phyloP scores from a whole-genome alignment of 805 yeast genomes.

The Starmerella potacharoeniae region DNA sequence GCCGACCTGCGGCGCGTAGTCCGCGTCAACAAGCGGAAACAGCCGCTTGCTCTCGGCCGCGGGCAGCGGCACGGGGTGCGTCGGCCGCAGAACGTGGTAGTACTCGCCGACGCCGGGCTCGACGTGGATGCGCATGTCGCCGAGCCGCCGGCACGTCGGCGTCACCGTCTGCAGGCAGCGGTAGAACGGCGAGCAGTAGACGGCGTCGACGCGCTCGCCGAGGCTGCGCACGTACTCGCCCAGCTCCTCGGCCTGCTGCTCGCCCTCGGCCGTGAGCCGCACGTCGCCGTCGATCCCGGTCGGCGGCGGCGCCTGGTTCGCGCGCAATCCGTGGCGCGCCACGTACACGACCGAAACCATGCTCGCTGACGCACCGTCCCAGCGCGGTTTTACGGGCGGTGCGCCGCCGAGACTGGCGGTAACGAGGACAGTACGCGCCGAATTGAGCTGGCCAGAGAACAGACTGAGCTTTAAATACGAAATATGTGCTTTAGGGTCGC shows the following conservation, averaged over 20 bases:
- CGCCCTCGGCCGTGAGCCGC: conserved; percentile 77
- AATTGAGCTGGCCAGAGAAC: too few relatives aligned
- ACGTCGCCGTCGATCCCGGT: conserved; percentile 90
- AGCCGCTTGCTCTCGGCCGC: conserved; percentile 33
- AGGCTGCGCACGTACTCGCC: conserved; percentile 41
- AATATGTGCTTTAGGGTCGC: too few relatives aligned
- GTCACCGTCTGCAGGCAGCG: conserved; percentile 74
- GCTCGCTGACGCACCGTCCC: background rate
- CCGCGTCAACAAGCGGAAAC: conserved; percentile 39
- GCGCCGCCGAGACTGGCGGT: too few relatives aligned
- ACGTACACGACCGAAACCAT: conserved; percentile 18
- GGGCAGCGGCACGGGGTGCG: conserved; percentile 41
- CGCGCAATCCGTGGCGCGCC: conserved; percentile 64
- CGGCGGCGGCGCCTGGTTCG: conserved; percentile 57
- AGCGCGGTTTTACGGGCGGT: background rate
- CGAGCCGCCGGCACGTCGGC: conserved; percentile 51
- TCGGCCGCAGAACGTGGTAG: conserved; percentile 60
- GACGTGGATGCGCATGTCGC: conserved; percentile 44
- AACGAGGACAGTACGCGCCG: too few relatives aligned
- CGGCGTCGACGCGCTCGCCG: conserved; percentile 41
- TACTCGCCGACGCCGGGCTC: conserved; percentile 91
- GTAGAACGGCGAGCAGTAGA: conserved; percentile 77
- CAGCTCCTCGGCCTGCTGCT: conserved; percentile 72
- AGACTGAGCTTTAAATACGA: too few relatives aligned
- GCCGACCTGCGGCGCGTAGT: conserved; percentile 44